Evolutionary conservation across 2,329 filamentous ascomycete species (phyloP).

Genomic region (Fusarium coicis): DNA sequence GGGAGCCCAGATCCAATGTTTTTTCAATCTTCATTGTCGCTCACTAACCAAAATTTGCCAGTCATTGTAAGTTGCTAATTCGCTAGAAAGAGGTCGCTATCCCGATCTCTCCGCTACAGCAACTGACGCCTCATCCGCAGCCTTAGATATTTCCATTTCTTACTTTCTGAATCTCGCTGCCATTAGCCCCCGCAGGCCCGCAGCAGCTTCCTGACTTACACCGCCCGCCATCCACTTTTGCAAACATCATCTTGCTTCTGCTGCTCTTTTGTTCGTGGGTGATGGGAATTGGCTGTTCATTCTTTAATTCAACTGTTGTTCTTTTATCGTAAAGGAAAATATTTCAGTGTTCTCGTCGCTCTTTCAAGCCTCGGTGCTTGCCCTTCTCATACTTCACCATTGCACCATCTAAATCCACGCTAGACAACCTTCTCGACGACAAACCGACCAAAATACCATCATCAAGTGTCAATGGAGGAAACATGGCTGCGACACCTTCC

Average conservation of each 20-base stretch:
- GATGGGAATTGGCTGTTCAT: conserved; percentile 12
- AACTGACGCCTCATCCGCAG: conserved; percentile 29
- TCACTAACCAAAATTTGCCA: conserved; percentile 20
- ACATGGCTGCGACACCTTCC: conserved; percentile 68
- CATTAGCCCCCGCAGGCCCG: conserved; percentile 36
- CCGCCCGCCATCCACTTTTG: conserved; percentile 41
- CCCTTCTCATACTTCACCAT: conserved; percentile 17
- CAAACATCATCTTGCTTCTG: conserved; percentile 39
- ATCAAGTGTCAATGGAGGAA: conserved; percentile 61
- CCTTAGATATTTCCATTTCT: conserved; percentile 24
- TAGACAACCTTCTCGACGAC: conserved; percentile 9
- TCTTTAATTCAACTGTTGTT: conserved; percentile 11
- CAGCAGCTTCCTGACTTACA: conserved; percentile 44
- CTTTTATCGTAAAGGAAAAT: not conserved
- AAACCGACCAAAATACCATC: conserved; percentile 19
- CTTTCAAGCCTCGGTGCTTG: not conserved
- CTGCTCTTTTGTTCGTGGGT: conserved; percentile 11
- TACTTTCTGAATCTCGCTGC: conserved; percentile 17
- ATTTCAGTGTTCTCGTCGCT: not conserved
- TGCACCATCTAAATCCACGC: conserved; percentile 14
- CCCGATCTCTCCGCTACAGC: conserved; percentile 12
- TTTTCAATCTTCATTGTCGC: conserved; percentile 9
- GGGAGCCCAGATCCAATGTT: not conserved
- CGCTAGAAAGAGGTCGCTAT: not conserved
- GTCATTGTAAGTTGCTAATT: conserved; percentile 23